phyloP scores from a whole-genome alignment of 2,329 filamentous ascomycete species.

The Colletotrichum camelliae region DNA sequence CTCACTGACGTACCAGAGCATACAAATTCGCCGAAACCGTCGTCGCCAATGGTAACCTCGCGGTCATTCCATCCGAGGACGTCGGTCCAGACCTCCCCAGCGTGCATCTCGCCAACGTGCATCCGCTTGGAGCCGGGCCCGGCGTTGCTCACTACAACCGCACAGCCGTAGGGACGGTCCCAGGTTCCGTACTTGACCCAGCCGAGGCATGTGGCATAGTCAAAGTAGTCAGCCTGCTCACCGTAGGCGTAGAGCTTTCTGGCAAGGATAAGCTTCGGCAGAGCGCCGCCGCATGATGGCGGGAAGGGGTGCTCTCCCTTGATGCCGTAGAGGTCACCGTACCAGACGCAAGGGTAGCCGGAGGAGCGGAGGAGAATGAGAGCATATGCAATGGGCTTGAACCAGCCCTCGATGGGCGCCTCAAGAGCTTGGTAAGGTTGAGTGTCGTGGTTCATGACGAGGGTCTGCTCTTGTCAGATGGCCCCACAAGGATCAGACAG shows the following conservation, averaged over 20 bases:
- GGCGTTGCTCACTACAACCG: slow-evolving; percentile 62
- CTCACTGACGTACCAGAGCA: slow-evolving; percentile 60
- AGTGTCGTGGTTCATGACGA: slow-evolving; percentile 77
- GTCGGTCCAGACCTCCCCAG: slow-evolving; percentile 69
- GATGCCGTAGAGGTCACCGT: slow-evolving; percentile 73
- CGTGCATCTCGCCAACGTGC: slow-evolving; percentile 65
- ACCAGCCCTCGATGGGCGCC: slow-evolving; percentile 67
- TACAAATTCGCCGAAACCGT: slow-evolving; percentile 65
- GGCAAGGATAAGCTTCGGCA: slow-evolving; percentile 65
- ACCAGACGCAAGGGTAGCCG: slow-evolving; percentile 73
- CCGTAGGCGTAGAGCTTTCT: slow-evolving; percentile 73
- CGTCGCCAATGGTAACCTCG: slow-evolving; percentile 63
- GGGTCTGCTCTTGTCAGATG: slow-evolving; percentile 47
- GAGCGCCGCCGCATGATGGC: slow-evolving; percentile 57
- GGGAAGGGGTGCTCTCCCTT: slow-evolving; percentile 48
- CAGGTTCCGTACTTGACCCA: slow-evolving; percentile 58
- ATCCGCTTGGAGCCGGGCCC: slow-evolving; percentile 60
- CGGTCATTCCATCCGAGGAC: slow-evolving; percentile 60
- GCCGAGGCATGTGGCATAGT: slow-evolving; percentile 66
- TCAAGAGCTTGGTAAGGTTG: slow-evolving; percentile 45
- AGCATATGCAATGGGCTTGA: slow-evolving; percentile 75
- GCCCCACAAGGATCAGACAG: neutral
- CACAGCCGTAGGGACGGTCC: slow-evolving; percentile 54
- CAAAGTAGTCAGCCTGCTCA: slow-evolving; percentile 67
- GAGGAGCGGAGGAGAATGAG: slow-evolving; percentile 70